These are phyloP conservation scores for Vigna reflexopilosa DNA, from an alignment of 306 rosid genomes.

Conservation along the genomic window DNA sequence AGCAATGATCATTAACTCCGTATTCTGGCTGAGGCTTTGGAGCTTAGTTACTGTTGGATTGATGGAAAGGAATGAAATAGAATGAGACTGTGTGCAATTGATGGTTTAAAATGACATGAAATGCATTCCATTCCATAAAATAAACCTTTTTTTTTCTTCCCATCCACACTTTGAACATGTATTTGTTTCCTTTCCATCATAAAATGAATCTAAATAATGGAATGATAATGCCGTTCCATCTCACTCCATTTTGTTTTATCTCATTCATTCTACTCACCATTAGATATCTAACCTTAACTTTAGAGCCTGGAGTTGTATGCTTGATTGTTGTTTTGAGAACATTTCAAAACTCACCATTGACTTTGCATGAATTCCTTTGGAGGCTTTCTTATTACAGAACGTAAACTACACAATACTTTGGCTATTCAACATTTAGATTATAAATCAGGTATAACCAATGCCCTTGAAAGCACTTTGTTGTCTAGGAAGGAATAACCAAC, in stretches of 20 bases:
- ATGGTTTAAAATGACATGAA: too few relatives aligned
- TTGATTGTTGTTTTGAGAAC: background rate
- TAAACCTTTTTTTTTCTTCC: too few relatives aligned
- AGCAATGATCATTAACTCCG: too few relatives aligned
- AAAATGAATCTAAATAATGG: too few relatives aligned
- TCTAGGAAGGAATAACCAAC: slow-evolving; percentile 1
- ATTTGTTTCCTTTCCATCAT: too few relatives aligned
- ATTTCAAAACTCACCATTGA: background rate
- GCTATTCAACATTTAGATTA: slow-evolving; percentile 23
- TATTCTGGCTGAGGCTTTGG: too few relatives aligned
- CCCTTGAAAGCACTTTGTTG: slow-evolving; percentile 20
- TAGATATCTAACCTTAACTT: background rate
- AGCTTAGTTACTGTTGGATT: too few relatives aligned
- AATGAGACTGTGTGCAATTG: too few relatives aligned
- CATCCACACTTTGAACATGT: too few relatives aligned
- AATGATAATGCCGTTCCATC: background rate
- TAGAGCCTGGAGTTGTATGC: background rate
- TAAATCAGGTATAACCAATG: background rate
- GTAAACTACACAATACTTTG: background rate
- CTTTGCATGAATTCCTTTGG: background rate
- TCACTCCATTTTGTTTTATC: background rate
- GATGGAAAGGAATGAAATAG: too few relatives aligned
- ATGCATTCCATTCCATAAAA: too few relatives aligned
- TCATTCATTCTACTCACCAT: background rate
- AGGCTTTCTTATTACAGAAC: background rate